A percentile compares a stretch with the other conserved stretches of the same genome.
phyloP scores from a whole-genome alignment of 371 early-diverging fungal genomes.

The Mycotypha africana region DNA sequence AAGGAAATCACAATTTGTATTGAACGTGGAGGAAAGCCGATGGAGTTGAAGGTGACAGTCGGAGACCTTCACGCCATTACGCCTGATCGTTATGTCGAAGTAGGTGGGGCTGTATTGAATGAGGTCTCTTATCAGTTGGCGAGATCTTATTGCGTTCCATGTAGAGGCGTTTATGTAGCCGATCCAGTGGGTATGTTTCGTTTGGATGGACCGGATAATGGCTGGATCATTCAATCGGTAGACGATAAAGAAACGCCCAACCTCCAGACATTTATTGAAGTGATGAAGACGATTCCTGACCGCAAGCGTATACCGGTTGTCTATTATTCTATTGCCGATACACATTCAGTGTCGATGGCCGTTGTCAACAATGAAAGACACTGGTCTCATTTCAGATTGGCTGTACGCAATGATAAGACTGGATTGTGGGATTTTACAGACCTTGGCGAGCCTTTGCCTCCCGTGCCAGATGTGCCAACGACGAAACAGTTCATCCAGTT shows the following conservation, averaged over 20 bases:
- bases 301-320: slow-evolving; percentile 73
- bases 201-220: slow-evolving; percentile 73
- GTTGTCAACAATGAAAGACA: slow-evolving; percentile 76
- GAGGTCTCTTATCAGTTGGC: slow-evolving; percentile 89
- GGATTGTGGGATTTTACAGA: slow-evolving; percentile 79
- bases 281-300: slow-evolving; percentile 72
- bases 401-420: slow-evolving; percentile 70
- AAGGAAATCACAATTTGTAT: slow-evolving; percentile 55
- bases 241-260: slow-evolving; percentile 71
- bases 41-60: slow-evolving; percentile 54
- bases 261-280: slow-evolving; percentile 71
- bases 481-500: slow-evolving; percentile 53
- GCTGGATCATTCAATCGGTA: slow-evolving; percentile 72
- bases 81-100: slow-evolving; percentile 75
- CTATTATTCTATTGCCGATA: slow-evolving; percentile 75
- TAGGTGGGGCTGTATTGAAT: slow-evolving; percentile 86
- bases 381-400: slow-evolving; percentile 75
- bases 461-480: slow-evolving; percentile 49
- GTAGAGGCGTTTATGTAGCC: slow-evolving; percentile 84
- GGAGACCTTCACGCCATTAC: slow-evolving; percentile 77
- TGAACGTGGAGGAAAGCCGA: slow-evolving; percentile 72
- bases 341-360: slow-evolving; percentile 67
- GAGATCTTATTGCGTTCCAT: slow-evolving; percentile 71
- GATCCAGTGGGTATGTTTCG: slow-evolving; percentile 62
- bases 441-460: slow-evolving; percentile 35